These are phyloP conservation scores for Macaranga tanarius DNA, from an alignment of 441 rosid genomes.

Conservation along the genomic window DNA sequence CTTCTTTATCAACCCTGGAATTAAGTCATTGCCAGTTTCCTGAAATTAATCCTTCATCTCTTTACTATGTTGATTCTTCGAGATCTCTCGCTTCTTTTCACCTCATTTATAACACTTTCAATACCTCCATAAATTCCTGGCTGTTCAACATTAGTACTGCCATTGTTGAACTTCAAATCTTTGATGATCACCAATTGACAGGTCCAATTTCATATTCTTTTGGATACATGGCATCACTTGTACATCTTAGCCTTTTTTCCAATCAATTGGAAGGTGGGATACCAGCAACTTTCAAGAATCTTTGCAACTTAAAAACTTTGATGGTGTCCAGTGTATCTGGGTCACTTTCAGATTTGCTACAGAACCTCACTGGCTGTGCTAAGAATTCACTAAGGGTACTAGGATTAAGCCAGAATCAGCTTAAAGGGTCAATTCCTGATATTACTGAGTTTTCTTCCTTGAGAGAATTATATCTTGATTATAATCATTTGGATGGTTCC, in stretches of 20 bases:
- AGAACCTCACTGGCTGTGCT: not conserved
- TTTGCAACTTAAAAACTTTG: slow-evolving; percentile 10
- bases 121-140: not conserved
- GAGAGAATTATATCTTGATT: not conserved
- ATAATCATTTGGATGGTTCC: slow-evolving; percentile 5
- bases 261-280: slow-evolving; percentile 11
- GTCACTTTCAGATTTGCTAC: not conserved
- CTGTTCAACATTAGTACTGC: slow-evolving; percentile 11
- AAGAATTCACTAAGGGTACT: not conserved
- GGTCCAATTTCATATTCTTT: slow-evolving; percentile 22
- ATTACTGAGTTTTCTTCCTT: not conserved
- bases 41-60: slow-evolving; percentile 7
- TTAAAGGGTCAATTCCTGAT: slow-evolving; percentile 1
- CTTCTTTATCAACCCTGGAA: slow-evolving; percentile 11
- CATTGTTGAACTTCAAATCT: slow-evolving; percentile 7
- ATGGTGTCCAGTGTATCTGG: not conserved
- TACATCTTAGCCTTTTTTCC: not conserved
- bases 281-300: not conserved
- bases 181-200: not conserved
- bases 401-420: not conserved
- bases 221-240: slow-evolving; percentile 5
- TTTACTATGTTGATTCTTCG: slow-evolving; percentile 12
- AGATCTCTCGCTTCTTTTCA: slow-evolving; percentile 8
- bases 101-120: not conserved
- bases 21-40: not conserved